A percentile compares a stretch with the other conserved stretches of the same genome.
Evolutionary conservation across 805 yeast species (phyloP).

Genomic region (Metschnikowia vanudenii): DNA sequence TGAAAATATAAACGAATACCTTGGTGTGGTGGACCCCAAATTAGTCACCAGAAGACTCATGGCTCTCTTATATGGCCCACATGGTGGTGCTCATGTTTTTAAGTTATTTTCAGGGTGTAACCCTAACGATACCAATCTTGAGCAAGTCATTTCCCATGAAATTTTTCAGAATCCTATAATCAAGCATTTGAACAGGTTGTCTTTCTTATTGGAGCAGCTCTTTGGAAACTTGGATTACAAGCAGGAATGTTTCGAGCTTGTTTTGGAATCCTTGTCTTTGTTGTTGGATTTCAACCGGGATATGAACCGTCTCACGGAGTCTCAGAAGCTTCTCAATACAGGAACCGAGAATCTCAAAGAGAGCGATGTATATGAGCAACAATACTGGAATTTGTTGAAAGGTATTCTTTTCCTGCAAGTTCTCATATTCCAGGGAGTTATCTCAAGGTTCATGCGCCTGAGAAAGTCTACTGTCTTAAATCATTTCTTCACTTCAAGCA

Average conservation of each 20-base stretch:
- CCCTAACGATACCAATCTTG: constrained; percentile 14
- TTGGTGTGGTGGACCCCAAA: constrained; percentile 18
- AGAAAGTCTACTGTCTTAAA: constrained; percentile 15
- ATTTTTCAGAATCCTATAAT: constrained; percentile 40
- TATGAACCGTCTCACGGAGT: constrained; percentile 17
- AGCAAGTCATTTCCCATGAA: constrained; percentile 11
- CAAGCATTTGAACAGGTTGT: constrained; percentile 48
- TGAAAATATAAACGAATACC: constrained; percentile 22
- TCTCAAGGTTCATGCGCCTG: constrained; percentile 35
- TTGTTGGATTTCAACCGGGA: constrained; percentile 32
- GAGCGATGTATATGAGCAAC: constrained; percentile 19
- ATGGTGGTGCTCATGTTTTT: constrained; percentile 20
- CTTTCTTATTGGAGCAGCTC: constrained; percentile 44
- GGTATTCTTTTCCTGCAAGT: constrained; percentile 47
- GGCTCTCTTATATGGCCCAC: constrained; percentile 20
- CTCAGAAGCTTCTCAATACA: constrained; percentile 15
- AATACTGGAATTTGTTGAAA: constrained; percentile 41
- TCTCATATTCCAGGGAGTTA: constrained; percentile 50
- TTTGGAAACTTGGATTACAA: constrained; percentile 20
- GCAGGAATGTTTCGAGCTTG: constrained; percentile 19
- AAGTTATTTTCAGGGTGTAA: constrained; percentile 18
- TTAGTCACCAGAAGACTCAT: constrained; percentile 22
- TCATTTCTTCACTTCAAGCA: constrained; percentile 20
- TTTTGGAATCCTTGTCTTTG: constrained; percentile 20
- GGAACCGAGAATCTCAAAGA: constrained; percentile 3